phyloP scores from a whole-genome alignment of 2,329 filamentous ascomycete species.

The Pestalotiopsis sp. region DNA sequence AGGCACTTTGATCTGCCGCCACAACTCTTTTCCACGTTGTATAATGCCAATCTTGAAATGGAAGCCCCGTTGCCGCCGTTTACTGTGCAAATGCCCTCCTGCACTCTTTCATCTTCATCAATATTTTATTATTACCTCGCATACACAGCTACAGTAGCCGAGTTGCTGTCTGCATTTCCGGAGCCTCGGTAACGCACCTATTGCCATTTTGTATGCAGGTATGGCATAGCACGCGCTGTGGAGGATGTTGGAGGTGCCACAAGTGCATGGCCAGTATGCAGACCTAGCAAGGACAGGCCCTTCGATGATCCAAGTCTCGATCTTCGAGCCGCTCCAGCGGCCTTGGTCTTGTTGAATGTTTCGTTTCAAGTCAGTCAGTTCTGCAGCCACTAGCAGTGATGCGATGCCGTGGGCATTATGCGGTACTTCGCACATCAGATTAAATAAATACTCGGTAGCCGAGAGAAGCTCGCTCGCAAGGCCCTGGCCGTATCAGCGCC shows the following conservation, averaged over 20 bases:
- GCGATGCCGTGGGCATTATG: no score
- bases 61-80: neutral
- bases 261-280: neutral
- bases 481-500: neutral
- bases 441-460: neutral
- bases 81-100: neutral
- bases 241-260: neutral
- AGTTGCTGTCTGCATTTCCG: neutral
- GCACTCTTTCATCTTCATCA: neutral
- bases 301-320: neutral
- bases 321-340: neutral
- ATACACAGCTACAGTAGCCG: neutral
- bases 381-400: no score
- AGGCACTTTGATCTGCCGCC: neutral
- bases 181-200: neutral
- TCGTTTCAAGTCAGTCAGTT: neutral
- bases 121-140: neutral
- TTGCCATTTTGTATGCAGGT: neutral
- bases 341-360: neutral
- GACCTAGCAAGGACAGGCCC: neutral
- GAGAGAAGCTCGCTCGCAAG: neutral
- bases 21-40: neutral
- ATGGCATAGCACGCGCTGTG: neutral
- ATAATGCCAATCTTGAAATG: neutral
- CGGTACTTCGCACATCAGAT: no score